Base-by-base conservation (phyloP, 768 basidiomycete genomes). In the Lactifluus piperatus region DNA sequence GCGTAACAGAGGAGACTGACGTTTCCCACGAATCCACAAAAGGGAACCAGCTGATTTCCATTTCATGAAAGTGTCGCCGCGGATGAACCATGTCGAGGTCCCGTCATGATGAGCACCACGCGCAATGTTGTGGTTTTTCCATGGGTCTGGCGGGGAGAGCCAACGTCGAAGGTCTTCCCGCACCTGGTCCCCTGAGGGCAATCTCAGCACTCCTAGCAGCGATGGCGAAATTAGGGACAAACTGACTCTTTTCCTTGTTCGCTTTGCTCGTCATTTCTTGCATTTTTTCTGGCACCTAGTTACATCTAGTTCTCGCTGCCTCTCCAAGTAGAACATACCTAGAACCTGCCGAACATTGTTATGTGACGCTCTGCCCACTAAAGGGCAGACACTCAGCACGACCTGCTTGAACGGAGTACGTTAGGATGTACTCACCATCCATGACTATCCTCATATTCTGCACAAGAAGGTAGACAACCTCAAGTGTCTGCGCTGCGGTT, bases 91-190 rank as follows among this genome's bases (percentile, higher is more conserved):
- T 5, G 24, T 45, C 4, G 50, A 18, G 0, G 50, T 51, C 44
- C 32, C 51, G 7, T 18, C 36, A n/a, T 46, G 51, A 6, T 46
- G 57, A 16, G 16, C 34, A 14, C 39, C 27, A 10, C n/a, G 20
- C 0, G 44, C 51, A 16, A 10, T n/a, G n/a, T n/a, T n/a, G n/a
- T n/a, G n/a, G n/a, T 45, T 43, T 39, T 58, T 24, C 14, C 24
- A 58, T 3, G 57, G 57, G 13, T 58, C 51, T 13, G 57, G 57
- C 4, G 57, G 51, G 13, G 44, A 26, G 20, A 58, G 51, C 57
- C 57, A 58, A 7, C 18, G 11, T n/a, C 20, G 44, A 6, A 45
- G 20, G 5, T 52, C 26, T 5, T 10, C 10, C 41, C 45, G 43
- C 34, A 58, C 20, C 18, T 36, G 30, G 4, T 57, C 41, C 22